A percentile compares a stretch with the other conserved stretches of the same genome.
These are phyloP conservation scores for Tetracladium setigerum DNA, from an alignment of 495 filamentous ascomycete species.

Conservation along the genomic window DNA sequence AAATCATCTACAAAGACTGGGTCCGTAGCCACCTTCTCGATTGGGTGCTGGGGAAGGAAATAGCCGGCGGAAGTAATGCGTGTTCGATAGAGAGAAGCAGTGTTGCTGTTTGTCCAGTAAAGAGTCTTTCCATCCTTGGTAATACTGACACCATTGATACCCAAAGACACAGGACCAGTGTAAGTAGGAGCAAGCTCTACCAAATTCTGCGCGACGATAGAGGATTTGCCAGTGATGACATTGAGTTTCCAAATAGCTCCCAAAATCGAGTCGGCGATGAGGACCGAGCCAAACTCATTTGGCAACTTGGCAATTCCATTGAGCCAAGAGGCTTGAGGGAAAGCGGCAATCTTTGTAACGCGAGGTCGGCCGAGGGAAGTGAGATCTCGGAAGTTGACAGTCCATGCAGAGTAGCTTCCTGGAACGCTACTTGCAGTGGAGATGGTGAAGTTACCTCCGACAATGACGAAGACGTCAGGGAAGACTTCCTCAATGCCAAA, in stretches of 20 bases:
- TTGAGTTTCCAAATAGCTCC: slow-evolving; percentile 30
- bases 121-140: neutral
- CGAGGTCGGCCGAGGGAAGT: neutral
- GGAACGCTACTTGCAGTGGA: neutral
- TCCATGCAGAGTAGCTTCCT: slow-evolving; percentile 1
- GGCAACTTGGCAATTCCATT: slow-evolving; percentile 28
- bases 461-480: slow-evolving; percentile 24
- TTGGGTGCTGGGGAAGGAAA: slow-evolving; percentile 2
- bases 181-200: slow-evolving; percentile 9
- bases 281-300: slow-evolving; percentile 18
- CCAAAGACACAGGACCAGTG: neutral
- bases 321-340: slow-evolving; percentile 18
- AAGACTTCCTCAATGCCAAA: slow-evolving; percentile 26
- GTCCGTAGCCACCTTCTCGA: slow-evolving; percentile 6
- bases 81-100: slow-evolving; percentile 3
- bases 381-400: slow-evolving; percentile 1
- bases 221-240: slow-evolving; percentile 21
- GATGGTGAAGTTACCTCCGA: slow-evolving; percentile 16
- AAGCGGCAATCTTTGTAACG: slow-evolving; percentile 1
- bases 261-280: slow-evolving; percentile 26
- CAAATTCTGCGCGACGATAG: slow-evolving; percentile 21
- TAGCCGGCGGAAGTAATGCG: neutral
- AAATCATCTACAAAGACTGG: slow-evolving; percentile 24
- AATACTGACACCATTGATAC: slow-evolving; percentile 12
- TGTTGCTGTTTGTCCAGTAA: neutral